These are phyloP conservation scores for Phaeosphaeriaceae sp. DNA, from an alignment of 2,329 filamentous ascomycete genomes.

Conservation along the genomic window DNA sequence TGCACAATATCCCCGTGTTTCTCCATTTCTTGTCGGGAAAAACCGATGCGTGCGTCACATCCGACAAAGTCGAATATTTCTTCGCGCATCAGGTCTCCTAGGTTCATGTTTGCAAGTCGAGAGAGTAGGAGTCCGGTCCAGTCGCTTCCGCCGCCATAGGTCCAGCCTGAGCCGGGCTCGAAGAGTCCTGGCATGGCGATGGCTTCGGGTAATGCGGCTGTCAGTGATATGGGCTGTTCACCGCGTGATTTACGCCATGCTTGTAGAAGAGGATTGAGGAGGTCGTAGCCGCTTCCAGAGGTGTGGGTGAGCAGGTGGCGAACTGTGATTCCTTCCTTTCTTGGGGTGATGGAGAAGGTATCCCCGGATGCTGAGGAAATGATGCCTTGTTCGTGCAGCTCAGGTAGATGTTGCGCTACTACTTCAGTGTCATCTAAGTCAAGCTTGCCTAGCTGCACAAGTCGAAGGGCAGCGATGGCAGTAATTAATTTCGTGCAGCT, in stretches of 20 bases:
- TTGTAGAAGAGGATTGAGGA: constrained; percentile 49
- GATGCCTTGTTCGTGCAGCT: constrained; percentile 26
- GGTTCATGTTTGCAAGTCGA: constrained; percentile 43
- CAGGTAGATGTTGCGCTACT: constrained; percentile 27
- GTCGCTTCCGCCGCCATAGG: constrained; percentile 57
- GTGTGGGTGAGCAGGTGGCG: constrained; percentile 58
- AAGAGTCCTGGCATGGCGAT: constrained; percentile 35
- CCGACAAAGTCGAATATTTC: constrained; percentile 53
- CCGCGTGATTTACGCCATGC: constrained; percentile 51
- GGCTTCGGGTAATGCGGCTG: constrained; percentile 37
- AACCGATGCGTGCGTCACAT: too few species aligned
- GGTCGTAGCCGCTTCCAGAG: constrained; percentile 54
- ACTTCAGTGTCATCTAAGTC: constrained; percentile 35
- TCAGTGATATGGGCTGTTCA: constrained; percentile 10
- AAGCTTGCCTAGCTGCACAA: constrained; percentile 36
- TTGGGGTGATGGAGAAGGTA: constrained; percentile 8
- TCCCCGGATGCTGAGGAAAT: constrained; percentile 5
- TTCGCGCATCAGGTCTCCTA: constrained; percentile 53
- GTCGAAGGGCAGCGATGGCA: constrained; percentile 36
- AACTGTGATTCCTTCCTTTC: constrained; percentile 25
- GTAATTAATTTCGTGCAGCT: constrained; percentile 43
- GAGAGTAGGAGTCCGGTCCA: constrained; percentile 57
- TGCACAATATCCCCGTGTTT: constrained; percentile 19
- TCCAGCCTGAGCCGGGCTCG: constrained; percentile 55
- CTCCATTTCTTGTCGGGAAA: constrained; percentile 29